phyloP scores from a whole-genome alignment of 2,329 filamentous ascomycete genomes.

The Periconia digitata region DNA sequence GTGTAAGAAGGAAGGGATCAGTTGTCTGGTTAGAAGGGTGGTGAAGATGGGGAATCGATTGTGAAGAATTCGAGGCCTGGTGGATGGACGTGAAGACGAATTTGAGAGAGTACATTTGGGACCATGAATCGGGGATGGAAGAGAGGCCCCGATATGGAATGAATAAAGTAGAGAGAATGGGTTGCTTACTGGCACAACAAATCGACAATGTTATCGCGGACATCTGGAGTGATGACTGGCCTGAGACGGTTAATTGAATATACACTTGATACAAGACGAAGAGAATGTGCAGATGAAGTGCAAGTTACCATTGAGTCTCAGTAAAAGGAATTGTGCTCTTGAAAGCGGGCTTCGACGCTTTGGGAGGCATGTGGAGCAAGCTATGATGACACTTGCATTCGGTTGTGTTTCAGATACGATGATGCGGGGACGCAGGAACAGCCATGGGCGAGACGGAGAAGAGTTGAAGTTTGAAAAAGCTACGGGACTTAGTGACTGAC shows the following conservation, averaged over 20 bases:
- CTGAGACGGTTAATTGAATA: slow-evolving; percentile 44
- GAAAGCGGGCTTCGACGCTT: slow-evolving; percentile 56
- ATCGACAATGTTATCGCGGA: slow-evolving; percentile 67
- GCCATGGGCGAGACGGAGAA: slow-evolving; percentile 17
- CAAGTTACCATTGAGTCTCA: slow-evolving; percentile 59
- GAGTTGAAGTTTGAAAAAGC: neutral
- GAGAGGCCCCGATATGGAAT: too few species aligned
- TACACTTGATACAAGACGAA: neutral
- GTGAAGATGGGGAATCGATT: neutral
- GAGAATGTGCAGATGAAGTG: neutral
- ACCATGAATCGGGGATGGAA: too few species aligned
- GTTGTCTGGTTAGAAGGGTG: neutral
- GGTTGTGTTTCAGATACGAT: neutral
- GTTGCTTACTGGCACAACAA: slow-evolving; percentile 63
- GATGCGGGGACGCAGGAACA: slow-evolving; percentile 7
- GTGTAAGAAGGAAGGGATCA: slow-evolving; percentile 7
- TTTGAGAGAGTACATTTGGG: neutral
- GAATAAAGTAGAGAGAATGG: neutral
- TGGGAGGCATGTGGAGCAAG: neutral
- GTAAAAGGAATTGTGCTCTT: slow-evolving; percentile 69
- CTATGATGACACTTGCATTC: too few species aligned
- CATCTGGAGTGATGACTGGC: slow-evolving; percentile 59
- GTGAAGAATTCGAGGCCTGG: neutral
- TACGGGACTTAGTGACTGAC: too few species aligned
- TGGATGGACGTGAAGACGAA: neutral